These are phyloP conservation scores for Pseudocercospora macadamiae DNA, from an alignment of 2,329 filamentous ascomycete genomes.

Conservation along the genomic window DNA sequence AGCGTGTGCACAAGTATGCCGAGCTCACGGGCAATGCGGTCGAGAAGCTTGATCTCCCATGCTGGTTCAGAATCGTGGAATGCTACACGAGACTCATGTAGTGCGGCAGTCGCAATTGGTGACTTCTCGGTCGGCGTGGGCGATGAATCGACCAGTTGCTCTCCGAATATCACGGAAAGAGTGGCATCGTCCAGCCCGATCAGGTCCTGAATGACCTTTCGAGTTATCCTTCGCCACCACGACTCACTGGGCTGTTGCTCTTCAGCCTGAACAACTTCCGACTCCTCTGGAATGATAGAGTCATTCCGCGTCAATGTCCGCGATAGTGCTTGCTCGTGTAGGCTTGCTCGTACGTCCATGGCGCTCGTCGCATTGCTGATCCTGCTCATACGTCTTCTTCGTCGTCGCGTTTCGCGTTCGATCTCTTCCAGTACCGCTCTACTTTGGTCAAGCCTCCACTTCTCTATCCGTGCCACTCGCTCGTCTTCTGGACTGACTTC, in stretches of 20 bases:
- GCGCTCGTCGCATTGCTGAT: slow-evolving; percentile 43
- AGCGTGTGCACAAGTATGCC: slow-evolving; percentile 81
- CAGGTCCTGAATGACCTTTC: slow-evolving; percentile 82
- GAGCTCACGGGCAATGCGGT: slow-evolving; percentile 83
- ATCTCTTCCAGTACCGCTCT: slow-evolving; percentile 83
- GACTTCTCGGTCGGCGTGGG: slow-evolving; percentile 38
- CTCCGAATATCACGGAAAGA: slow-evolving; percentile 84
- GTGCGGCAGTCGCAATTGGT: slow-evolving; percentile 33
- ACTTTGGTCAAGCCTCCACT: slow-evolving; percentile 91
- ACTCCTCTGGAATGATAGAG: slow-evolving; percentile 29
- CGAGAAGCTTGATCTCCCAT: slow-evolving; percentile 79
- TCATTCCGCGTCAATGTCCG: slow-evolving; percentile 26
- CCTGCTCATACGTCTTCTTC: slow-evolving; percentile 65
- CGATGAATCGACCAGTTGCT: slow-evolving; percentile 61
- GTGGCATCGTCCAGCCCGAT: slow-evolving; percentile 88
- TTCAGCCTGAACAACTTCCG: slow-evolving; percentile 30
- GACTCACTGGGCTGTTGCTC: slow-evolving; percentile 57
- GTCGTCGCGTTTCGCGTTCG: slow-evolving; percentile 73
- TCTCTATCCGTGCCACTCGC: slow-evolving; percentile 81
- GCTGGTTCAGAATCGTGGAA: slow-evolving; percentile 43
- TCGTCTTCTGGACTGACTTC: slow-evolving; percentile 66
- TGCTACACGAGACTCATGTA: slow-evolving; percentile 38
- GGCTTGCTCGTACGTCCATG: slow-evolving; percentile 14
- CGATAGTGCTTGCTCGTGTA: slow-evolving; percentile 25
- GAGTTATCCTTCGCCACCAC: slow-evolving; percentile 79